Evolutionary conservation across 768 basidiomycete genomes (phyloP).

Genomic region (Amanita subjunquillea): DNA sequence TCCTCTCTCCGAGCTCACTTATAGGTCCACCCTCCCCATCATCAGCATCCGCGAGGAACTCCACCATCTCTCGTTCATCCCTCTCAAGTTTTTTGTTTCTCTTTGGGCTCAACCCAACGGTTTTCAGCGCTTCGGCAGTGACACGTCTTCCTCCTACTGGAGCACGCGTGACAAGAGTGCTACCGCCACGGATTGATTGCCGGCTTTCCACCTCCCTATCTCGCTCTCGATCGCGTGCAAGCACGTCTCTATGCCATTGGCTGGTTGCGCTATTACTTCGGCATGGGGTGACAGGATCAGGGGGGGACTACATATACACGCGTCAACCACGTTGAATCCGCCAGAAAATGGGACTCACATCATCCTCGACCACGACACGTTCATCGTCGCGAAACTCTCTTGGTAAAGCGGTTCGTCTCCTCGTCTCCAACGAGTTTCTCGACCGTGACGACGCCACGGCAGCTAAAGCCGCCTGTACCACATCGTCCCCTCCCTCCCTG

Average conservation of each 20-base stretch:
- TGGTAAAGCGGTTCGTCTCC: conserved; percentile 32
- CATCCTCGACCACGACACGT: conserved; percentile 9
- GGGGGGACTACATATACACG: conserved; percentile 14
- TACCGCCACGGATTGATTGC: conserved; percentile 54
- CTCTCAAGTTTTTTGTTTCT: conserved; percentile 12
- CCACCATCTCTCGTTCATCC: background rate
- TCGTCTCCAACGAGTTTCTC: conserved; percentile 30
- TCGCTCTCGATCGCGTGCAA: conserved; percentile 1
- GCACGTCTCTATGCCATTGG: background rate
- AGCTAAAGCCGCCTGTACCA: conserved; percentile 49
- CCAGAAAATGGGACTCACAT: background rate
- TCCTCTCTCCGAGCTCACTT: conserved; percentile 19
- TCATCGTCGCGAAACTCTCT: conserved; percentile 29
- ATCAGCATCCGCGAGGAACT: conserved; percentile 8
- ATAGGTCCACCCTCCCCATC: conserved; percentile 8
- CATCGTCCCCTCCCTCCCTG: conserved; percentile 17
- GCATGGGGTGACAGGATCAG: conserved; percentile 31
- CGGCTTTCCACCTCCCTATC: conserved; percentile 26
- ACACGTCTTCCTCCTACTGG: conserved; percentile 38
- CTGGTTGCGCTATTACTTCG: conserved; percentile 6
- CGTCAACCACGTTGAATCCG: background rate
- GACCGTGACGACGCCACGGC: conserved; percentile 45
- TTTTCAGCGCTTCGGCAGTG: conserved; percentile 57
- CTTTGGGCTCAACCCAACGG: conserved; percentile 52
- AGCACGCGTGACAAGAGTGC: conserved; percentile 34